Conservation (phyloP, 371 early-diverging fungal species). For the Lichtheimia hyalospora region DNA sequence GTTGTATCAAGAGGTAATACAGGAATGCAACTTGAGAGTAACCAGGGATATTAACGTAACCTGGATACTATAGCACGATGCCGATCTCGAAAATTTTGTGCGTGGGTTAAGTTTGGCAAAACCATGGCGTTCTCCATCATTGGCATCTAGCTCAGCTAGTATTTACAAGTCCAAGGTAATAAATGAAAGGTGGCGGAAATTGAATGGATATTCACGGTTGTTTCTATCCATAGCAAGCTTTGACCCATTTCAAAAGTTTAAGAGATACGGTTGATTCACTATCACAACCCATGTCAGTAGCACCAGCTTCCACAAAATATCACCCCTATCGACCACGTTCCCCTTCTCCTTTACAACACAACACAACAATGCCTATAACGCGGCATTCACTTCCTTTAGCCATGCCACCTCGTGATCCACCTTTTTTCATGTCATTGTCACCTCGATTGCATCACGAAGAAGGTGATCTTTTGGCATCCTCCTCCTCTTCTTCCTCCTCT, state of each 20-base stretch:
- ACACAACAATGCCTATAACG: too few species aligned
- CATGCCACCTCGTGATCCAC: too few species aligned
- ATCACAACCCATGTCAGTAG: slow-evolving; percentile 22
- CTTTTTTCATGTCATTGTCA: too few species aligned
- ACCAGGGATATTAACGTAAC: too few species aligned
- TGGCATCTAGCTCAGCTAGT: slow-evolving; percentile 18
- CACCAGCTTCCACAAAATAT: slow-evolving; percentile 25
- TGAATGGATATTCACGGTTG: not conserved
- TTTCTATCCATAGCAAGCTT: not conserved
- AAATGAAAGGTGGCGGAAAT: too few species aligned
- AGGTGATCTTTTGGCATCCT: too few species aligned
- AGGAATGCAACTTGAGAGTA: too few species aligned
- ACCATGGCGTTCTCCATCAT: slow-evolving; percentile 6
- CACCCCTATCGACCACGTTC: slow-evolving; percentile 37
- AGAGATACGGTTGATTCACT: slow-evolving; percentile 17
- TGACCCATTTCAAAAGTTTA: slow-evolving; percentile 26
- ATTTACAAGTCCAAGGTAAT: slow-evolving; percentile 24
- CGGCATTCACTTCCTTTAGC: too few species aligned
- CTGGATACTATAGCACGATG: slow-evolving; percentile 23
- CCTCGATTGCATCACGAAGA: too few species aligned
- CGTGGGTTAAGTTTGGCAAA: slow-evolving; percentile 44
- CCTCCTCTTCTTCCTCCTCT: too few species aligned
- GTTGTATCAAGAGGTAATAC: too few species aligned
- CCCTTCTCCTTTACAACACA: slow-evolving; percentile 1
- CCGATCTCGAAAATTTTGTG: slow-evolving; percentile 61